A percentile compares a stretch with the other conserved stretches of the same genome.
phyloP scores from a whole-genome alignment of 2,329 filamentous ascomycete genomes.

The Stachybotrys chlorohalonatus region DNA sequence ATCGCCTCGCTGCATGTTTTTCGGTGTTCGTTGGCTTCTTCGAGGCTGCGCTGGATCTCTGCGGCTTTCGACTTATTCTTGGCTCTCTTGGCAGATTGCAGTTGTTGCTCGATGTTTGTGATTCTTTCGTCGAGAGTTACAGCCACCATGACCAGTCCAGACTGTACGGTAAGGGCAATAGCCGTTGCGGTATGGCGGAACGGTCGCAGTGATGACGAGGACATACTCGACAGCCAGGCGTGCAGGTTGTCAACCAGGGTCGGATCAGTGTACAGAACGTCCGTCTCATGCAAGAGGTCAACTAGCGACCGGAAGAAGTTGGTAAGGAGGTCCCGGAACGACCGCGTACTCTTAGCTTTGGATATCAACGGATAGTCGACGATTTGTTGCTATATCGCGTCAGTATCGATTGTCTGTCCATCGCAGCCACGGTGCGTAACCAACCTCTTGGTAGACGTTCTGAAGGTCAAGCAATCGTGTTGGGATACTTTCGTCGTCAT shows the following conservation, averaged over 20 bases:
- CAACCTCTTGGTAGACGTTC: conserved; percentile 71
- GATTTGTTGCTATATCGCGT: conserved; percentile 52
- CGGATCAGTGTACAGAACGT: conserved; percentile 66
- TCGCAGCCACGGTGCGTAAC: conserved; percentile 11
- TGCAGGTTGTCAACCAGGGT: conserved; percentile 81
- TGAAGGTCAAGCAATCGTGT: conserved; percentile 77
- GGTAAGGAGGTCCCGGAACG: conserved; percentile 69
- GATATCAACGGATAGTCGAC: conserved; percentile 89
- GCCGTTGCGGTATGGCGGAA: conserved; percentile 93
- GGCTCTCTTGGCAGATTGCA: conserved; percentile 63
- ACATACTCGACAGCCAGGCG: conserved; percentile 85
- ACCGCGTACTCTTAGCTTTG: conserved; percentile 63
- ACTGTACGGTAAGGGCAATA: conserved; percentile 70
- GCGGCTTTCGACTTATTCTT: conserved; percentile 72
- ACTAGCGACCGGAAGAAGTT: conserved; percentile 74
- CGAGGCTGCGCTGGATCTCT: conserved; percentile 62
- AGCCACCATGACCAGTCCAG: conserved; percentile 65
- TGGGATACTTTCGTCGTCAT: conserved; percentile 79
- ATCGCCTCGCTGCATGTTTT: conserved; percentile 63
- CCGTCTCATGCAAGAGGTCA: conserved; percentile 70
- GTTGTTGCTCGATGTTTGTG: conserved; percentile 67
- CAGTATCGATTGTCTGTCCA: conserved; percentile 10
- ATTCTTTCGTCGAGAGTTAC: conserved; percentile 62
- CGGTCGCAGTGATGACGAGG: conserved; percentile 75
- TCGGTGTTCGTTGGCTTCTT: conserved; percentile 60